phyloP scores from a whole-genome alignment of 805 yeast species.

The Lachancea cidri region DNA sequence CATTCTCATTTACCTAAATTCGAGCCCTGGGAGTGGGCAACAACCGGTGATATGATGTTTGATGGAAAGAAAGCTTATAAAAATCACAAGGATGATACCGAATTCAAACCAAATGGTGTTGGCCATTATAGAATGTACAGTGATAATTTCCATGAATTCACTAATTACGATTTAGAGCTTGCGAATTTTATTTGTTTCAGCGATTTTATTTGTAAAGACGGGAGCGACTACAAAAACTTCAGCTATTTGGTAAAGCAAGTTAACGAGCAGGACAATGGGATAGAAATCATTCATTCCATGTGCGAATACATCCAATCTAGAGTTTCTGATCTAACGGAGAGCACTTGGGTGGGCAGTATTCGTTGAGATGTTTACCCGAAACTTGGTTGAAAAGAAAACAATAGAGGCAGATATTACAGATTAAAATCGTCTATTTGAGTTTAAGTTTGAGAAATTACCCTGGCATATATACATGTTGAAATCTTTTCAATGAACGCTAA shows the following conservation, averaged over 20 bases:
- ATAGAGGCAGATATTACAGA: too few species aligned
- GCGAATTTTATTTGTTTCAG: constrained; percentile 22
- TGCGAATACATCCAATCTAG: too few species aligned
- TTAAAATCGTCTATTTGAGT: too few species aligned
- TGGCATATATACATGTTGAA: too few species aligned
- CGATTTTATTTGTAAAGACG: constrained; percentile 17
- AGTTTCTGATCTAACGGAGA: too few species aligned
- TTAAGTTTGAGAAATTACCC: too few species aligned
- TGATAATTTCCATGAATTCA: constrained; percentile 12
- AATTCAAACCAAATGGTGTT: neutral
- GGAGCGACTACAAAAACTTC: constrained; percentile 14
- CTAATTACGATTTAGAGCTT: constrained; percentile 25
- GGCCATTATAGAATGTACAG: constrained; percentile 21
- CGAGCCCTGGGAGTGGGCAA: constrained; percentile 30
- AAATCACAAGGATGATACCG: constrained; percentile 3
- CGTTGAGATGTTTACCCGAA: too few species aligned
- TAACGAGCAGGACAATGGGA: too few species aligned
- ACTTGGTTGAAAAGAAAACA: too few species aligned
- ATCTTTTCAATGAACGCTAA: too few species aligned
- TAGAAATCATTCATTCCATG: too few species aligned
- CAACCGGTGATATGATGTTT: constrained; percentile 17
- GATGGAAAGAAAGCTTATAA: constrained; percentile 16
- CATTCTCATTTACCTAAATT: constrained; percentile 40
- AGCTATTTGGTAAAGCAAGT: constrained; percentile 18
- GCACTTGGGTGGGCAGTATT: too few species aligned